Conservation (phyloP, 352 stramenopile species). For the Phytophthora kernoviae region DNA sequence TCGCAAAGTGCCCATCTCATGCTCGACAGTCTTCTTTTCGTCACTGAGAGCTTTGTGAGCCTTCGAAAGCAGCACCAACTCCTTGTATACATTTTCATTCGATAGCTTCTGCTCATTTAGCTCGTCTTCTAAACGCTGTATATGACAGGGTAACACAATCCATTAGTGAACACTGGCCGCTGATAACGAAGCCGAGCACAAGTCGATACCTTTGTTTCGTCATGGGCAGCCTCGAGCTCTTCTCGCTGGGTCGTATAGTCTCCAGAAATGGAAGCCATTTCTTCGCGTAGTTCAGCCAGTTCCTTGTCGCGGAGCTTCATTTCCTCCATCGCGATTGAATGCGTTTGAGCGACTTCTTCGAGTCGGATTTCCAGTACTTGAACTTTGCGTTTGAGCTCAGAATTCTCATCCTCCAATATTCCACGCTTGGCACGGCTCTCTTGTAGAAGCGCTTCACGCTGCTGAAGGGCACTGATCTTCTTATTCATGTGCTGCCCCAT, state of each 20-base stretch:
- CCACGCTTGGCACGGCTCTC: slow-evolving; percentile 60
- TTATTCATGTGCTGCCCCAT: slow-evolving; percentile 83
- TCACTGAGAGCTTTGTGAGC: slow-evolving; percentile 72
- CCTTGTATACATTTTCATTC: slow-evolving; percentile 77
- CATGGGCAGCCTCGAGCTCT: slow-evolving; percentile 54
- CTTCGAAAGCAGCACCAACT: slow-evolving; percentile 81
- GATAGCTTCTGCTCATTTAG: slow-evolving; percentile 58
- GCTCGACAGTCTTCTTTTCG: slow-evolving; percentile 58
- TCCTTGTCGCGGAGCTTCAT: slow-evolving; percentile 69
- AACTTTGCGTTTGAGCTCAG: slow-evolving; percentile 74
- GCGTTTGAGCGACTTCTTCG: slow-evolving; percentile 72
- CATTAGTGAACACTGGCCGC: neutral
- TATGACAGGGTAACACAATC: neutral
- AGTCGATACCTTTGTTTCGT: slow-evolving; percentile 50
- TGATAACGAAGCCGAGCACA: neutral
- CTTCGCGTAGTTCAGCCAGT: slow-evolving; percentile 55
- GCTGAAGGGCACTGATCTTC: slow-evolving; percentile 64
- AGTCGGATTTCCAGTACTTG: slow-evolving; percentile 78
- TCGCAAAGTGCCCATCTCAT: slow-evolving; percentile 49
- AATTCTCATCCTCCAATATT: slow-evolving; percentile 77
- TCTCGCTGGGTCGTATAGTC: slow-evolving; percentile 73
- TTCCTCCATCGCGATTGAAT: slow-evolving; percentile 62
- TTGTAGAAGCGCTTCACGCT: slow-evolving; percentile 73
- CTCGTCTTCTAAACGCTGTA: slow-evolving; percentile 64
- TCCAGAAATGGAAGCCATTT: slow-evolving; percentile 65